phyloP scores from a whole-genome alignment of 1,139 yeast genomes.

The Magnusiomyces tetraspermus region DNA sequence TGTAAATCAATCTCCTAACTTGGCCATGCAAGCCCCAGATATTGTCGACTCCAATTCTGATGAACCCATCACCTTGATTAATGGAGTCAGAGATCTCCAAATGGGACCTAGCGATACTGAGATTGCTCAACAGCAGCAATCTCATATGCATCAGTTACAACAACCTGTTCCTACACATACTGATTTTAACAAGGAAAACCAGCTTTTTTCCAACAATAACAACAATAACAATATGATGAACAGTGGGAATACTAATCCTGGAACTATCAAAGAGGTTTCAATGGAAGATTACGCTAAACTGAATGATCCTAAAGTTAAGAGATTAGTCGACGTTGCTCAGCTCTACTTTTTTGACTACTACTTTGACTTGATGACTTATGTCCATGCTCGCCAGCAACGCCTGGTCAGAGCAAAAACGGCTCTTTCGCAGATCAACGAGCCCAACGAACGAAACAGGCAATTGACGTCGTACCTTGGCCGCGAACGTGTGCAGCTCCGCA shows the following conservation, averaged over 20 bases:
- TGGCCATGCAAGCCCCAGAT: too few species aligned
- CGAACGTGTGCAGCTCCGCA: constrained; percentile 77
- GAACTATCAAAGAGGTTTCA: constrained; percentile 1
- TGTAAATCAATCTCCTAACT: too few species aligned
- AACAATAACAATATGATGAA: constrained; percentile 31
- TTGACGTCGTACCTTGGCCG: constrained; percentile 78
- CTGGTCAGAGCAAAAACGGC: constrained; percentile 55
- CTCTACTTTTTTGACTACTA: constrained; percentile 82
- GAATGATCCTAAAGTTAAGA: constrained; percentile 65
- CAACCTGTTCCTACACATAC: background rate
- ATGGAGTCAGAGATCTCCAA: constrained; percentile 21
- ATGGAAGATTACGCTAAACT: constrained; percentile 41
- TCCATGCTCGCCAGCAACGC: constrained; percentile 78
- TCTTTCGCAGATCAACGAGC: constrained; percentile 40
- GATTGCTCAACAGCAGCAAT: background rate
- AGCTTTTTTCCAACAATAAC: background rate
- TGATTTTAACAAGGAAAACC: background rate
- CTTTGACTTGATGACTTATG: constrained; percentile 91
- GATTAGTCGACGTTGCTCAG: constrained; percentile 77
- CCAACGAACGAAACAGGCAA: constrained; percentile 50
- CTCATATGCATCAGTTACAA: background rate
- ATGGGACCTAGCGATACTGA: constrained; percentile 9
- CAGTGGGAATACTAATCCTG: constrained; percentile 7
- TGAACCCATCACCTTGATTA: constrained; percentile 21
- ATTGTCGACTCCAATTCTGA: too few species aligned